Percentiles rank a stretch among this genome's conserved stretches.
phyloP scores from a whole-genome alignment of 305 asterid genomes.

The Fraxinus nigra region DNA sequence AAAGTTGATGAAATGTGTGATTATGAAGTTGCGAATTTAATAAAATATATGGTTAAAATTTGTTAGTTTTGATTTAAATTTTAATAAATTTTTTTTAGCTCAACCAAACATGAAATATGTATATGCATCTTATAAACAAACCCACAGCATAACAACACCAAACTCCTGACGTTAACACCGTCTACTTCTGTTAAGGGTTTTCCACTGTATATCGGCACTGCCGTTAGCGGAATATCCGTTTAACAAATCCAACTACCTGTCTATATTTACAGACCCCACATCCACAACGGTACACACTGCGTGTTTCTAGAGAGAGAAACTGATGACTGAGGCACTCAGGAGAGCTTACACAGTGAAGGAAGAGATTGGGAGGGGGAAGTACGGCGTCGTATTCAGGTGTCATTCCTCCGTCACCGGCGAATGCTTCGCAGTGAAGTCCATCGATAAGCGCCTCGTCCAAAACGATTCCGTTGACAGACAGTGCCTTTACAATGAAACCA shows the following conservation, averaged over 20 bases:
- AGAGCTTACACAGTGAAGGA: constrained; percentile 50
- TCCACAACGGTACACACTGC: constrained; percentile 22
- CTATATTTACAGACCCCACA: constrained; percentile 21
- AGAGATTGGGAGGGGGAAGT: constrained; percentile 75
- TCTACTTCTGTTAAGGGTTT: background rate
- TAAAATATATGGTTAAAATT: no score
- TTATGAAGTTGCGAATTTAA: no score
- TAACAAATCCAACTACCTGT: constrained; percentile 23
- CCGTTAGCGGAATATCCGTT: constrained; percentile 28
- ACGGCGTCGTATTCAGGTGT: constrained; percentile 71
- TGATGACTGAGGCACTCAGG: constrained; percentile 55
- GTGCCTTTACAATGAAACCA: constrained; percentile 63
- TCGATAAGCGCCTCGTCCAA: constrained; percentile 47
- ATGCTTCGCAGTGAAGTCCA: constrained; percentile 63
- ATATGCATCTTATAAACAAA: background rate
- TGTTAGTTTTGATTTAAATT: no score
- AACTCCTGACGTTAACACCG: background rate
- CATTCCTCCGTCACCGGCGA: constrained; percentile 44
- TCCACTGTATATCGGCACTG: constrained; percentile 16
- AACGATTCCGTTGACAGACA: constrained; percentile 59
- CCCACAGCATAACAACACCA: background rate
- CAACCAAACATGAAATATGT: background rate
- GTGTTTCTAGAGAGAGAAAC: constrained; percentile 18
- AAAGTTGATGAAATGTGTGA: no score
- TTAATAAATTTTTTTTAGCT: no score